These are phyloP conservation scores for Yarrowia porcina DNA, from an alignment of 805 yeast species.

Conservation along the genomic window DNA sequence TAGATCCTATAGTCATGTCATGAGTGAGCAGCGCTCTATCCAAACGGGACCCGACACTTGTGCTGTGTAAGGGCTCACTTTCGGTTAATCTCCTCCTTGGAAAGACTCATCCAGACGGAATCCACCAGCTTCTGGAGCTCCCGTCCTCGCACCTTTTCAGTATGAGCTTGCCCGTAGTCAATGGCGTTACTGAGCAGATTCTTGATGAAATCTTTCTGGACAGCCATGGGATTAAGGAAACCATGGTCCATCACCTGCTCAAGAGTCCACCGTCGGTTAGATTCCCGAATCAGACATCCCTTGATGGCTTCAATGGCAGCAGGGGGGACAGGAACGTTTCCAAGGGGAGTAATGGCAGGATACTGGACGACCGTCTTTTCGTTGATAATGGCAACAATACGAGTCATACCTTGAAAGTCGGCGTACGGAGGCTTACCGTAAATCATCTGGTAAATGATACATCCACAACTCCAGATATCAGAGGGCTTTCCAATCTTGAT, in stretches of 20 bases:
- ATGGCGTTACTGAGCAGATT: conserved; percentile 77
- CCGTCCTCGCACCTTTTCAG: conserved; percentile 44
- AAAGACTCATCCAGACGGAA: conserved; percentile 54
- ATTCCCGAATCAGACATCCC: conserved; percentile 69
- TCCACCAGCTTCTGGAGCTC: conserved; percentile 50
- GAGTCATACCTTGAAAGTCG: conserved; percentile 65
- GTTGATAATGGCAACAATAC: conserved; percentile 80
- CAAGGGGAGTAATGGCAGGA: conserved; percentile 56
- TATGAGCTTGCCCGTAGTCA: conserved; percentile 57
- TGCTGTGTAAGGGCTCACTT: too few species aligned
- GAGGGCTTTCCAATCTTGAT: conserved; percentile 89
- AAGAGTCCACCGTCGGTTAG: conserved; percentile 61
- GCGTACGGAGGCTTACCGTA: conserved; percentile 94
- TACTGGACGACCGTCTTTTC: conserved; percentile 70
- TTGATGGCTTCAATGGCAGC: conserved; percentile 69
- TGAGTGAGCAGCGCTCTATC: not conserved
- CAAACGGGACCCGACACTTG: not conserved
- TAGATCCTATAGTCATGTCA: not conserved
- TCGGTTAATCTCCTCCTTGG: conserved; percentile 20
- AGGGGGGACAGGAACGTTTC: conserved; percentile 60
- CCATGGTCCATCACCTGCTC: conserved; percentile 59
- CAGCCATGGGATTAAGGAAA: conserved; percentile 72
- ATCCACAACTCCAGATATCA: conserved; percentile 97
- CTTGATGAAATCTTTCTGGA: conserved; percentile 60
- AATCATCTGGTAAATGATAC: conserved; percentile 91